Conservation (phyloP, 192 early-diverging fungal genomes). For the Coemansia sp. region DNA sequence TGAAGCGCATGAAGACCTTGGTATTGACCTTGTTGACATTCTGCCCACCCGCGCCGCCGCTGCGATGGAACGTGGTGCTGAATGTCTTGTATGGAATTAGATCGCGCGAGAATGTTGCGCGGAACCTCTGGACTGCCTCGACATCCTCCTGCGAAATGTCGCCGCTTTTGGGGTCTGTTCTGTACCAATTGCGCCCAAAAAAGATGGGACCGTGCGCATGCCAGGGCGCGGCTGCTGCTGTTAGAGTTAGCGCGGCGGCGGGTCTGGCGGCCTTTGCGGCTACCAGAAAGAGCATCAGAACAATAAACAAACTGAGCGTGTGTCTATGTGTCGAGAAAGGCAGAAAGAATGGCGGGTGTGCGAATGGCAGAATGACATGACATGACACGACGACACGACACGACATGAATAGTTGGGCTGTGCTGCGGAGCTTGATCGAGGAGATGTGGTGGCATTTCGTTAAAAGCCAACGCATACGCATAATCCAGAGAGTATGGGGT, state of each 20-base stretch:
- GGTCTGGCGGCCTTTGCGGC: too few relatives aligned
- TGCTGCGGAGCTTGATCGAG: too few relatives aligned
- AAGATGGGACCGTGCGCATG: not conserved
- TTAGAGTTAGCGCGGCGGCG: too few relatives aligned
- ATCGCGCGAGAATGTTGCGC: conserved; percentile 54
- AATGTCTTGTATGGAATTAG: conserved; percentile 65
- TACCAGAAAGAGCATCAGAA: too few relatives aligned
- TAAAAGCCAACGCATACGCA: not conserved
- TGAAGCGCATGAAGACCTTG: conserved; percentile 81
- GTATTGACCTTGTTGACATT: conserved; percentile 95
- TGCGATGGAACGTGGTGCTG: conserved; percentile 63
- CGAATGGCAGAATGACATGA: too few relatives aligned
- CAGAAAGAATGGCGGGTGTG: too few relatives aligned
- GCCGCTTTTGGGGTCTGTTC: conserved; percentile 9
- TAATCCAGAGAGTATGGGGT: conserved; percentile 22
- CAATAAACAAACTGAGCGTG: too few relatives aligned
- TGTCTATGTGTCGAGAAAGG: too few relatives aligned
- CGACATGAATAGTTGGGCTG: too few relatives aligned
- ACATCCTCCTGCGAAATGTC: conserved; percentile 44
- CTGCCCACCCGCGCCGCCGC: conserved; percentile 87
- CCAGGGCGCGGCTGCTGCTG: not conserved
- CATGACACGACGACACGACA: too few relatives aligned
- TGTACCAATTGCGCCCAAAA: not conserved
- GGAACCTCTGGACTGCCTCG: conserved; percentile 56
- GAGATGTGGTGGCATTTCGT: too few relatives aligned